phyloP scores from a whole-genome alignment of 305 asterid genomes.

The Ajuga reptans region DNA sequence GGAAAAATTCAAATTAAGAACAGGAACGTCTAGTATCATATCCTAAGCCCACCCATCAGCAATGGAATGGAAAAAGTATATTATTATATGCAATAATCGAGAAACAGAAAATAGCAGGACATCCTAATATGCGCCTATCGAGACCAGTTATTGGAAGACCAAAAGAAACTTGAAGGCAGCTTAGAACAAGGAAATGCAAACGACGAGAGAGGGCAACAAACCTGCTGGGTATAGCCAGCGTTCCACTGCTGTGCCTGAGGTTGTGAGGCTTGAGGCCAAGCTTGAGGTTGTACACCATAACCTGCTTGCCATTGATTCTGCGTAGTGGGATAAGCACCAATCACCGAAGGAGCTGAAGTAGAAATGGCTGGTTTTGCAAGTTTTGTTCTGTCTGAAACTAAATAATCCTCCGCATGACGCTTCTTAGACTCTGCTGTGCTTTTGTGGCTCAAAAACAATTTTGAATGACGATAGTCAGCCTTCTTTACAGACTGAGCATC shows the following conservation, averaged over 20 bases:
- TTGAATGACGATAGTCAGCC: conserved; percentile 82
- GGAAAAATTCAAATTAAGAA: neutral
- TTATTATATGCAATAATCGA: neutral
- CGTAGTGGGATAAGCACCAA: conserved; percentile 58
- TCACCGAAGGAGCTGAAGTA: conserved; percentile 48
- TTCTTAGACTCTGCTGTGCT: conserved; percentile 75
- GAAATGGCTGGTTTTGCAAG: conserved; percentile 52
- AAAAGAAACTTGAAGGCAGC: neutral
- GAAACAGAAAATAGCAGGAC: neutral
- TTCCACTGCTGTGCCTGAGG: conserved; percentile 79
- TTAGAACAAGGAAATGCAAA: neutral
- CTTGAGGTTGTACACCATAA: conserved; percentile 74
- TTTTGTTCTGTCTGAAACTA: conserved; percentile 69
- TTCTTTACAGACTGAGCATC: conserved; percentile 60
- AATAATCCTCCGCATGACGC: conserved; percentile 82
- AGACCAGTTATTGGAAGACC: neutral
- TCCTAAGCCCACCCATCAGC: neutral
- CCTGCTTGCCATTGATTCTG: conserved; percentile 86
- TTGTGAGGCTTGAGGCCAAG: conserved; percentile 85
- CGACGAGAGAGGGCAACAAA: neutral
- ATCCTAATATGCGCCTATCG: neutral
- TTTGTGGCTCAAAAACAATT: conserved; percentile 73
- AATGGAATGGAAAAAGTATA: neutral
- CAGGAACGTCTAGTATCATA: neutral
- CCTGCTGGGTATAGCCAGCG: conserved; percentile 85